Conservation (phyloP, 2,329 filamentous ascomycete species). For the Epichloe festucae region DNA sequence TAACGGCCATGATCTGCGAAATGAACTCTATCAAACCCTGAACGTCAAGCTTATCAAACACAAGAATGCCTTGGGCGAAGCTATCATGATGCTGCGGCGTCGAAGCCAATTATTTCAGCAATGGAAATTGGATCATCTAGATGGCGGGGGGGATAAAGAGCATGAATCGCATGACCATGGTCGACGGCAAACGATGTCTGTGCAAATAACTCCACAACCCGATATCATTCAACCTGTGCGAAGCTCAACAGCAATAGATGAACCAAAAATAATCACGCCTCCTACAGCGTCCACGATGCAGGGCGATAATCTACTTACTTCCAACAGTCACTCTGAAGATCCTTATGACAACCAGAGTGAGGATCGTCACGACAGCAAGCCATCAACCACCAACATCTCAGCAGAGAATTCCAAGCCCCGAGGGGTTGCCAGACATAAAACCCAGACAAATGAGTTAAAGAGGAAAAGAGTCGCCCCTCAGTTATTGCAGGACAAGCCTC, state of each 20-base stretch:
- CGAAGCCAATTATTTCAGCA: constrained; percentile 35
- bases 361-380: neutral
- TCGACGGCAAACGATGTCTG: neutral
- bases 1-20: constrained; percentile 19
- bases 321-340: neutral
- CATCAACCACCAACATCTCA: neutral
- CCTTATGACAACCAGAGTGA: neutral
- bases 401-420: neutral
- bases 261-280: neutral
- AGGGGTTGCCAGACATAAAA: constrained; percentile 1
- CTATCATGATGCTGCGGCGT: constrained; percentile 41
- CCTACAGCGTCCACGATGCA: neutral
- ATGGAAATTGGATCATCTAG: constrained; percentile 13
- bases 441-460: constrained; percentile 13
- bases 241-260: neutral
- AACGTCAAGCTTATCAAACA: constrained; percentile 45
- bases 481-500: constrained; percentile 8
- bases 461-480: constrained; percentile 16
- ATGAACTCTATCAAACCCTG: constrained; percentile 38
- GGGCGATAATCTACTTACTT: neutral
- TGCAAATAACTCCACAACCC: constrained; percentile 2
- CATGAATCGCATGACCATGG: neutral
- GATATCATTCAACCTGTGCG: neutral
- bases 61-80: constrained; percentile 41
- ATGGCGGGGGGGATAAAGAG: neutral